Evolutionary conservation across 2,329 filamentous ascomycete genomes (phyloP).

Genomic region (Cordyceps pruinosa): DNA sequence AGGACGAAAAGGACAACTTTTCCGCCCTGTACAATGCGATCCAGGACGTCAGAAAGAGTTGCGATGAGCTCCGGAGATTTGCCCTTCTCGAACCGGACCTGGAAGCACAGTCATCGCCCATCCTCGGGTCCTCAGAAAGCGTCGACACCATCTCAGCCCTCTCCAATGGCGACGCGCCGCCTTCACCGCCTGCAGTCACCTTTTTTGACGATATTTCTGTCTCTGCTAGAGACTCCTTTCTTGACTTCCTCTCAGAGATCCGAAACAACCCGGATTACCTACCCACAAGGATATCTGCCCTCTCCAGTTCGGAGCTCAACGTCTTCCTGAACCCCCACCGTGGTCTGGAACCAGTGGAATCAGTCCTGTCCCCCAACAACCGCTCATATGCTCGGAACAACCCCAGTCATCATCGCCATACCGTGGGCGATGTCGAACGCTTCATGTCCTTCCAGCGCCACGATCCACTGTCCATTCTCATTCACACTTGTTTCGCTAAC

Average conservation of each 20-base stretch:
- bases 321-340: slow-evolving; percentile 73
- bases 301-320: slow-evolving; percentile 70
- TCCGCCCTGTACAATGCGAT: slow-evolving; percentile 68
- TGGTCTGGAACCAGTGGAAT: slow-evolving; percentile 73
- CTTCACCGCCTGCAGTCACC: slow-evolving; percentile 40
- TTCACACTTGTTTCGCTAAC: slow-evolving; percentile 85
- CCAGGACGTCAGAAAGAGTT: slow-evolving; percentile 71
- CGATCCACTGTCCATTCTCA: slow-evolving; percentile 74
- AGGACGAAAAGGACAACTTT: slow-evolving; percentile 73
- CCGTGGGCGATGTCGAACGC: slow-evolving; percentile 58
- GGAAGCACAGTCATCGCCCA: slow-evolving; percentile 45
- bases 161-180: slow-evolving; percentile 28
- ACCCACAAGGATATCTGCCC: slow-evolving; percentile 69
- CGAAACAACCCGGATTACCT: slow-evolving; percentile 84
- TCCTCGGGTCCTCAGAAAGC: slow-evolving; percentile 40
- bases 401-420: slow-evolving; percentile 38
- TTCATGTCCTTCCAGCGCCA: slow-evolving; percentile 84
- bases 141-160: slow-evolving; percentile 41
- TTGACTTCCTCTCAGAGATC: slow-evolving; percentile 74
- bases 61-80: slow-evolving; percentile 64
- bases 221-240: slow-evolving; percentile 65
- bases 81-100: slow-evolving; percentile 67
- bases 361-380: slow-evolving; percentile 66
- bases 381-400: slow-evolving; percentile 40
- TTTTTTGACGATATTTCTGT: slow-evolving; percentile 64